These are phyloP conservation scores for Pseudopithomyces maydicus DNA, from an alignment of 2,329 filamentous ascomycete genomes.

Conservation along the genomic window DNA sequence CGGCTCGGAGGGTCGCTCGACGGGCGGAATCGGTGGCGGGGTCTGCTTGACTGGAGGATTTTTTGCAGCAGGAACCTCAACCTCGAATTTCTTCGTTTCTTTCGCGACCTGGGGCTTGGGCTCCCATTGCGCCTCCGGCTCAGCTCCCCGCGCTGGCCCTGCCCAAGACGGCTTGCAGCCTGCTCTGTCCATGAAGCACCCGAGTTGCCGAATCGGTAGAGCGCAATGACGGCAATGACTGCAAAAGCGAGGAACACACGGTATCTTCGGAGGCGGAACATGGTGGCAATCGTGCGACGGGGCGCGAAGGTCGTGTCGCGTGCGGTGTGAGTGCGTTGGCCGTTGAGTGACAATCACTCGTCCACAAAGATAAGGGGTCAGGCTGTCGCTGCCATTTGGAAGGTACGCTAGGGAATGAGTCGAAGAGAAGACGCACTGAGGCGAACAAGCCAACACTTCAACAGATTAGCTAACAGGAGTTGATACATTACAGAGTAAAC, in stretches of 20 bases:
- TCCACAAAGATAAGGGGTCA: slow-evolving; percentile 9
- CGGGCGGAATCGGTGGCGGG: slow-evolving; percentile 34
- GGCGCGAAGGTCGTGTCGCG: slow-evolving; percentile 12
- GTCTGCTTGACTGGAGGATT: slow-evolving; percentile 27
- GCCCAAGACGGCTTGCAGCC: slow-evolving; percentile 23
- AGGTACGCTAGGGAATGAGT: slow-evolving; percentile 7
- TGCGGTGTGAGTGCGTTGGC: slow-evolving; percentile 9
- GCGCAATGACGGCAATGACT: slow-evolving; percentile 58
- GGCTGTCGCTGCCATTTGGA: slow-evolving; percentile 25
- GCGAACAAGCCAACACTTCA: slow-evolving; percentile 1
- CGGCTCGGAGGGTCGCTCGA: slow-evolving; percentile 22
- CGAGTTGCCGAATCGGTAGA: slow-evolving; percentile 59
- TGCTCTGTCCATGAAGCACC: slow-evolving; percentile 45
- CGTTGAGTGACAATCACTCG: not conserved
- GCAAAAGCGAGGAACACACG: slow-evolving; percentile 64
- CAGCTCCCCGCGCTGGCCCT: slow-evolving; percentile 22
- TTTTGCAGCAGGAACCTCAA: slow-evolving; percentile 39
- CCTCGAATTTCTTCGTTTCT: slow-evolving; percentile 38
- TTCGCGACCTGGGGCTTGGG: slow-evolving; percentile 32
- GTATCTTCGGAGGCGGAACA: slow-evolving; percentile 66
- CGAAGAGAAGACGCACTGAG: slow-evolving; percentile 2
- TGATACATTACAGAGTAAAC: slow-evolving; percentile 4
- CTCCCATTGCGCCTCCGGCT: slow-evolving; percentile 24
- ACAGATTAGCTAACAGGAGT: slow-evolving; percentile 11
- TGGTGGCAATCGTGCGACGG: slow-evolving; percentile 30